phyloP scores from a whole-genome alignment of 805 yeast species.

The Starmerella davenportii region DNA sequence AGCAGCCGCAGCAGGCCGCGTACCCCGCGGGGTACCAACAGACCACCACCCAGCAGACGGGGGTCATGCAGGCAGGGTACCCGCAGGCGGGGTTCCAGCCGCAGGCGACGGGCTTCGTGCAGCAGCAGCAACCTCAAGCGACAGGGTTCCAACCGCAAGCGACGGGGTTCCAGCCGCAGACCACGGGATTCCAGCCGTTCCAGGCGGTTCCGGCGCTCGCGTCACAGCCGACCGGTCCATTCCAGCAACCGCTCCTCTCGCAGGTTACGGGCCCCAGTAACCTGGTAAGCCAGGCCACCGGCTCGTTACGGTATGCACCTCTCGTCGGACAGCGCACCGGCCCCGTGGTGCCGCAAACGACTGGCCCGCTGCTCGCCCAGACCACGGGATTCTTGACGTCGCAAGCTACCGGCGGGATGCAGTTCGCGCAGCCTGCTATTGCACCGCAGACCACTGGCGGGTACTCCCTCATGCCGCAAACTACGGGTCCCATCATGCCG shows the following conservation, averaged over 20 bases:
- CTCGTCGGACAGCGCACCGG: conserved; percentile 18
- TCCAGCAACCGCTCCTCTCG: conserved; percentile 8
- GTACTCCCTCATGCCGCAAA: conserved; percentile 36
- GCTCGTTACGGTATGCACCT: conserved; percentile 11
- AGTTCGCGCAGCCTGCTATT: conserved; percentile 16
- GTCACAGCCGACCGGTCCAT: conserved; percentile 7
- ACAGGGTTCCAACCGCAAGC: conserved; percentile 20
- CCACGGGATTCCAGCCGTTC: neutral
- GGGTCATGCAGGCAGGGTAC: no score
- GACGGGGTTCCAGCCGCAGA: conserved; percentile 20
- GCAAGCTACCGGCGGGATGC: neutral
- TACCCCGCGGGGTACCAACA: no score
- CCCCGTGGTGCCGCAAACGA: conserved; percentile 17
- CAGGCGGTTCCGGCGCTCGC: conserved; percentile 16
- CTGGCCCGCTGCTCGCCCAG: conserved; percentile 22
- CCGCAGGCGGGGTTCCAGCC: conserved; percentile 23
- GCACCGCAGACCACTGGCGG: conserved; percentile 10
- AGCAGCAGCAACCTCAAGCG: conserved; percentile 17
- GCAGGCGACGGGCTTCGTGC: conserved; percentile 26
- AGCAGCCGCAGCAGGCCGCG: conserved; percentile 15
- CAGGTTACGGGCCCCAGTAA: conserved; percentile 23
- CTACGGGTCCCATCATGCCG: conserved; percentile 35
- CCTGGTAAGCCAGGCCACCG: conserved; percentile 10
- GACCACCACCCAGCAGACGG: no score
- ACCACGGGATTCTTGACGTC: conserved; percentile 18